A percentile compares a stretch with the other conserved stretches of the same genome.
Evolutionary conservation across 2,329 filamentous ascomycete species (phyloP).

Genomic region (Bipolaris cookei): DNA sequence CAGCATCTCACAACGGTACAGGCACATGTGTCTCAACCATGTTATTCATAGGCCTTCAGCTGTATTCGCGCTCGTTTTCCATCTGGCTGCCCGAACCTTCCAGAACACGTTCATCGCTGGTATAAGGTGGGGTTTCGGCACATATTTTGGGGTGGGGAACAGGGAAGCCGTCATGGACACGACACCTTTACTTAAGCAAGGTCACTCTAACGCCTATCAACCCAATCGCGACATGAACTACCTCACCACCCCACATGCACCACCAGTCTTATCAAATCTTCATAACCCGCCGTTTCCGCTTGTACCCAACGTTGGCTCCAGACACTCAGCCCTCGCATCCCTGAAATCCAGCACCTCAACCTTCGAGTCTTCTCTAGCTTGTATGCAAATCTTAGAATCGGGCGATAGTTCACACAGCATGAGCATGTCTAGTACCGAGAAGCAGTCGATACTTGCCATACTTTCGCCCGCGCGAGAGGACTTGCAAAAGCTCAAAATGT

Average conservation of each 20-base stretch:
- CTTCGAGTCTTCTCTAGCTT: not conserved
- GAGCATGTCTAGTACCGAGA: not conserved
- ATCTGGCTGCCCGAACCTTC: not conserved
- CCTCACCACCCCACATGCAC: not conserved
- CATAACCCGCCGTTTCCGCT: constrained; percentile 3
- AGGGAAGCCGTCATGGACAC: constrained; percentile 6
- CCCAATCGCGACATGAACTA: not conserved
- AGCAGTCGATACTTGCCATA: not conserved
- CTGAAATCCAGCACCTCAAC: not conserved
- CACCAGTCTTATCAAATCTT: not conserved
- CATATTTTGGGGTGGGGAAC: not conserved
- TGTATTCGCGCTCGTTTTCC: not conserved
- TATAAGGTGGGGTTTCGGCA: constrained; percentile 7
- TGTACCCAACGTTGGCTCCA: not conserved
- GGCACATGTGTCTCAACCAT: not conserved
- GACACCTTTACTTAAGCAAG: constrained; percentile 1
- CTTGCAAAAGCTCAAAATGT: constrained; percentile 18
- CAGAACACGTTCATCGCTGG: constrained; percentile 7
- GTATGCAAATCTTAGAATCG: not conserved
- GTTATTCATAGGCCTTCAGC: not conserved
- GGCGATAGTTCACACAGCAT: not conserved
- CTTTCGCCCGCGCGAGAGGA: constrained; percentile 15
- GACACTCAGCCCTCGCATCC: not conserved
- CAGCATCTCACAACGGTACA: not conserved
- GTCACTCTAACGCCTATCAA: not conserved